These are phyloP conservation scores for Fereydounia khargensis DNA, from an alignment of 1,284 basidiomycete genomes.

Conservation along the genomic window DNA sequence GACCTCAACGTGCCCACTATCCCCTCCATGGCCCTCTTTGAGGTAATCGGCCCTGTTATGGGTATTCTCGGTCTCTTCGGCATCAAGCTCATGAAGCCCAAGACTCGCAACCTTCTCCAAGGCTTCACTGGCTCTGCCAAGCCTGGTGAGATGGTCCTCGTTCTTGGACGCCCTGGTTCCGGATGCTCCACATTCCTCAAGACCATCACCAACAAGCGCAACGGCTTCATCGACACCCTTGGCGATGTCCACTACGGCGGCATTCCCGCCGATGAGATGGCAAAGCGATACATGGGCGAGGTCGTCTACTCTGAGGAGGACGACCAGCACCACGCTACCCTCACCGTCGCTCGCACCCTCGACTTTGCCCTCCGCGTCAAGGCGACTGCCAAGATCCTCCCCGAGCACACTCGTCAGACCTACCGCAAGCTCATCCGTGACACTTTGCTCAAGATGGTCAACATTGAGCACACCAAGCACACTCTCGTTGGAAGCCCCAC, in stretches of 20 bases:
- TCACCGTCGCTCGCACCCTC: conserved; percentile 46
- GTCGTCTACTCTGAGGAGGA: conserved; percentile 62
- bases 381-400: conserved; percentile 46
- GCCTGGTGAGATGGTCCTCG: conserved; percentile 53
- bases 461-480: conserved; percentile 62
- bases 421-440: conserved; percentile 63
- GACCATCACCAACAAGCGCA: conserved; percentile 45
- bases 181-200: conserved; percentile 50
- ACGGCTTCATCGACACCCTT: conserved; percentile 42
- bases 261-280: conserved; percentile 56
- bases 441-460: conserved; percentile 68
- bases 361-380: background rate
- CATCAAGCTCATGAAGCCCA: no score
- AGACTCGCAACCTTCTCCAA: no score
- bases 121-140: conserved; percentile 42
- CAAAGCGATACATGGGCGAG: conserved; percentile 68
- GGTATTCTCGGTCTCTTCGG: no score
- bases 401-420: conserved; percentile 60
- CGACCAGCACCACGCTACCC: conserved; percentile 44
- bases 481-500: conserved; percentile 56
- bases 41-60: conserved; percentile 36
- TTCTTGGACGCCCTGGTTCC: conserved; percentile 48
- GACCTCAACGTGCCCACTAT: conserved; percentile 37
- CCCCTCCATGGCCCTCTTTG: conserved; percentile 33
- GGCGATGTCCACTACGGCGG: conserved; percentile 44